Percentiles rank a stretch among this genome's conserved stretches.
These are phyloP conservation scores for Nidula niveotomentosa DNA, from an alignment of 1,284 basidiomycete genomes.

Conservation along the genomic window DNA sequence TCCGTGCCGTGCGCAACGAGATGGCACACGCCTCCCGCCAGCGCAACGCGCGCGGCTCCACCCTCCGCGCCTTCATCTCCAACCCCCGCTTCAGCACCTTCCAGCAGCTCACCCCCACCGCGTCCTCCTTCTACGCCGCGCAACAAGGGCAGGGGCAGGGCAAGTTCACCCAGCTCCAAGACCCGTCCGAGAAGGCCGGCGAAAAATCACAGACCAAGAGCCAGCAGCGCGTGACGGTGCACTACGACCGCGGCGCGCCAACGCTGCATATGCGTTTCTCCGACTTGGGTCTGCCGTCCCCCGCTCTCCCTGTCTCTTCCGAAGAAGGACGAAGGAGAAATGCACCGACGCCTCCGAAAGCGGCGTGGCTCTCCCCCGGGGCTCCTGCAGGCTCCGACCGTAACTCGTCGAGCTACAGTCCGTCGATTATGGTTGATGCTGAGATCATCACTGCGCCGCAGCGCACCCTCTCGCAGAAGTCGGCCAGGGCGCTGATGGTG, in stretches of 20 bases:
- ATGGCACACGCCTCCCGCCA: constrained; percentile 16
- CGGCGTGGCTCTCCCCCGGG: background rate
- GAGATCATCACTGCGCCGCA: constrained; percentile 20
- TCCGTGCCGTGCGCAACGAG: constrained; percentile 35
- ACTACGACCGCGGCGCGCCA: constrained; percentile 50
- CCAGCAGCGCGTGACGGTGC: constrained; percentile 55
- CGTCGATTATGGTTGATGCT: constrained; percentile 14
- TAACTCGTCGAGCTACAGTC: constrained; percentile 4
- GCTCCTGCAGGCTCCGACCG: background rate
- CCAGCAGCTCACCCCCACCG: constrained; percentile 45
- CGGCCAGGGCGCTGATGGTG: constrained; percentile 15
- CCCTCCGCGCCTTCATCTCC: constrained; percentile 45
- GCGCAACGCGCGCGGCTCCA: constrained; percentile 27
- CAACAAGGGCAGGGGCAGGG: constrained; percentile 16
- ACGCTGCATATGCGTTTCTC: constrained; percentile 65
- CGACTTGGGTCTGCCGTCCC: constrained; percentile 42
- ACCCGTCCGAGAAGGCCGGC: background rate
- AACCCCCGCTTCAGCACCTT: constrained; percentile 57
- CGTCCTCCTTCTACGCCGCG: constrained; percentile 27
- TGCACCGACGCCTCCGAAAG: background rate
- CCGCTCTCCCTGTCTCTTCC: constrained; percentile 12
- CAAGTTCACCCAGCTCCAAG: constrained; percentile 13
- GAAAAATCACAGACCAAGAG: constrained; percentile 16
- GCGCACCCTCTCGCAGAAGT: constrained; percentile 18
- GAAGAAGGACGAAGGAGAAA: background rate